A percentile compares a stretch with the other conserved stretches of the same genome.
phyloP scores from a whole-genome alignment of 306 rosid species.

The Cicer chorassanicum region DNA sequence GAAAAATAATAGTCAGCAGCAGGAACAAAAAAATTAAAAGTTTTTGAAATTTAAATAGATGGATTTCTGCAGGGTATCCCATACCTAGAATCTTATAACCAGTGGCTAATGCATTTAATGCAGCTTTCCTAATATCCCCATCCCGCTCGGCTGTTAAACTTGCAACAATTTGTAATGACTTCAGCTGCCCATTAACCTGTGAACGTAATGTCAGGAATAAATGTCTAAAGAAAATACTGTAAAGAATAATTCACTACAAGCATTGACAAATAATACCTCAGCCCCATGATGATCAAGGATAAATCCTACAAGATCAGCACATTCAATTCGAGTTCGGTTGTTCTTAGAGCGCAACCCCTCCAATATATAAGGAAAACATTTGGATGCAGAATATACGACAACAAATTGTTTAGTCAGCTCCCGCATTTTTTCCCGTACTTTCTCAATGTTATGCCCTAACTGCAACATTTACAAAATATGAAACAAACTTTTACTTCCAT shows the following conservation, averaged over 20 bases:
- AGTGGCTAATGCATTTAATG: conserved; percentile 90
- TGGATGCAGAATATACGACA: conserved; percentile 72
- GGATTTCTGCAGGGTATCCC: conserved; percentile 38
- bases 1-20: neutral
- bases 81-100: conserved; percentile 98
- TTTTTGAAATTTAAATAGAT: neutral
- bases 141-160: conserved; percentile 96
- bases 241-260: conserved; percentile 14
- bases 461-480: conserved; percentile 53
- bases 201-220: conserved; percentile 38
- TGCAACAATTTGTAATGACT: conserved; percentile 91
- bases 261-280: conserved; percentile 63
- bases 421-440: conserved; percentile 93
- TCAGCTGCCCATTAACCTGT: conserved; percentile 93
- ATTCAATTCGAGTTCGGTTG: conserved; percentile 93
- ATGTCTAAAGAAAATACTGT: conserved; percentile 18
- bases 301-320: conserved; percentile 91
- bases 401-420: conserved; percentile 89
- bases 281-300: conserved; percentile 84
- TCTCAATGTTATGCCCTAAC: conserved; percentile 97
- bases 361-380: conserved; percentile 87
- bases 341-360: conserved; percentile 99
- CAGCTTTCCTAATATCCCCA: conserved; percentile 96
- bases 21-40: neutral
- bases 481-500: neutral